Evolutionary conservation across 177 flowering plant genomes (phyloP).

Genomic region (Tripterygium wilfordii): DNA sequence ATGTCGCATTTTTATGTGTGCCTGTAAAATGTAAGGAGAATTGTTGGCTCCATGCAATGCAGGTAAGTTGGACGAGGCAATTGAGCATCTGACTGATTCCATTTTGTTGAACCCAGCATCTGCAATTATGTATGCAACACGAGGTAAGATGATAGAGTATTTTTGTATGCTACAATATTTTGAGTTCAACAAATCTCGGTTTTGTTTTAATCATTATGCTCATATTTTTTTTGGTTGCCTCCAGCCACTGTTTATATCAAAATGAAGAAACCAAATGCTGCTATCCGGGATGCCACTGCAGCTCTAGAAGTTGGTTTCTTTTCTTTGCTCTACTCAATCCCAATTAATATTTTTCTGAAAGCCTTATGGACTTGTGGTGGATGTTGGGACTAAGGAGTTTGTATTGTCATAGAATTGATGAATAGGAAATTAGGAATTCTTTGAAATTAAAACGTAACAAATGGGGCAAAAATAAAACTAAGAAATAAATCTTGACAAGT

Average conservation of each 20-base stretch:
- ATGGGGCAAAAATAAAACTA: too few species aligned
- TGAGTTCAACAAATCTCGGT: too few species aligned
- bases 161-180: not conserved
- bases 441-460: too few species aligned
- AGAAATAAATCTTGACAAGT: too few species aligned
- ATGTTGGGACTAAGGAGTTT: too few species aligned
- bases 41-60: conserved; percentile 7
- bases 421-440: too few species aligned
- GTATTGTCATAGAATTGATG: too few species aligned
- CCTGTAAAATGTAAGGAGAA: not conserved
- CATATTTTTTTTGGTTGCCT: too few species aligned
- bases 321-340: too few species aligned
- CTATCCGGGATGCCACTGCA: conserved; percentile 88
- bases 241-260: conserved; percentile 86
- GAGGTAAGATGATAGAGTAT: conserved; percentile 47
- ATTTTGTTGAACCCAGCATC: conserved; percentile 79
- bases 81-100: conserved; percentile 74
- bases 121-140: conserved; percentile 85
- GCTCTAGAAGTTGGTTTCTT: conserved; percentile 68
- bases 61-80: conserved; percentile 87
- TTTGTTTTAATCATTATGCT: too few species aligned
- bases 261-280: conserved; percentile 98
- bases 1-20: not conserved
- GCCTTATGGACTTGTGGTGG: too few species aligned
- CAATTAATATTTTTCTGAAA: too few species aligned